A percentile compares a stretch with the other conserved stretches of the same genome.
Evolutionary conservation across 2,329 filamentous ascomycete genomes (phyloP).

Genomic region (Chaetomium sp.): DNA sequence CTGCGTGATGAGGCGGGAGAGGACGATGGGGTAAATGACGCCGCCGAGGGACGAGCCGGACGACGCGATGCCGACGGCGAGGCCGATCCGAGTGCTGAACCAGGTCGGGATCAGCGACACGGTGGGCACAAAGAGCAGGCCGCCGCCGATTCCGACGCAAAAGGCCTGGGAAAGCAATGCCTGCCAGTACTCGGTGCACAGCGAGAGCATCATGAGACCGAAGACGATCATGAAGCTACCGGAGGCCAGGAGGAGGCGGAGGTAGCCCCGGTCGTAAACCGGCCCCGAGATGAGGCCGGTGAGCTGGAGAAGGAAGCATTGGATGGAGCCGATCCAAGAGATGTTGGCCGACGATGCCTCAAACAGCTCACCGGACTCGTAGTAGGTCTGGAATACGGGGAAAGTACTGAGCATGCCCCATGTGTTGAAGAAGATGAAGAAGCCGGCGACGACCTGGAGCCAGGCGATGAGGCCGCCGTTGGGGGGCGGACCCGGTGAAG

Average conservation of each 20-base stretch:
- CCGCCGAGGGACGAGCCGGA: neutral
- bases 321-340: constrained; percentile 56
- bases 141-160: constrained; percentile 49
- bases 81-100: constrained; percentile 19
- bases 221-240: constrained; percentile 46
- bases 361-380: constrained; percentile 45
- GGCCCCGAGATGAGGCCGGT: constrained; percentile 53
- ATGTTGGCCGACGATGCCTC: constrained; percentile 45
- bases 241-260: constrained; percentile 44
- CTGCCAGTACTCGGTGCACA: constrained; percentile 52
- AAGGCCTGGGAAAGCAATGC: constrained; percentile 49
- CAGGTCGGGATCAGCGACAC: constrained; percentile 4
- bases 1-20: neutral
- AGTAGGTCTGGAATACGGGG: constrained; percentile 56
- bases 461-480: constrained; percentile 58
- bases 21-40: neutral
- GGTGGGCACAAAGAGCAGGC: constrained; percentile 45
- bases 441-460: constrained; percentile 55
- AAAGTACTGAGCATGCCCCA: constrained; percentile 60
- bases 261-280: constrained; percentile 54
- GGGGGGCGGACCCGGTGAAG: constrained; percentile 28
- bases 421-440: constrained; percentile 59
- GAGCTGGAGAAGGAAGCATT: constrained; percentile 55
- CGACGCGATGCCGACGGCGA: neutral
- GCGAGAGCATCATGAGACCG: constrained; percentile 46